Base-by-base conservation (phyloP, 805 yeast genomes). In the Candida patagonica region DNA sequence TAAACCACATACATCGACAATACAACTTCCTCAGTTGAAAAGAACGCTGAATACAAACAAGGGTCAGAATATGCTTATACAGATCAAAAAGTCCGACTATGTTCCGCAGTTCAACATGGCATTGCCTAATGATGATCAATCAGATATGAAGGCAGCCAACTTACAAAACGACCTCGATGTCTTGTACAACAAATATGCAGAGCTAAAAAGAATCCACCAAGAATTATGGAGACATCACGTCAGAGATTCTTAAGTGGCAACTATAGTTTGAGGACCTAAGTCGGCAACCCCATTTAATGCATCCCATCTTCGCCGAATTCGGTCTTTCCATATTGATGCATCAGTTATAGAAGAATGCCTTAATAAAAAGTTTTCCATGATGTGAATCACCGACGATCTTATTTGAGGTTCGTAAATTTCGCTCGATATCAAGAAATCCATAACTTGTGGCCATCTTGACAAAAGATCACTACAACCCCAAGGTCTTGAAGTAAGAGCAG, bases 1-100 rank as follows among this genome's bases (percentile, higher is more conserved):
- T n/a, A 9, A 27, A 4, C 41, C 26, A n/a, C 24, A 42, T 1
- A 49, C 30, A 9, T 29, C 42, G 4, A 40, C 30, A 3, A n/a
- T n/a, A n/a, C 56, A 45, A 23, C 26, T 59, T 19, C 60, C 57
- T 12, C 38, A 41, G 30, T 44, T 57, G 36, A 57, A 53, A 37
- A 46, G 61, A 10, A 41, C 43, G 4, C n/a, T 51, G 2, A 54
- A 48, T 4, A 9, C 38, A 12, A 46, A 42, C 22, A 23, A 30
- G 9, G 35, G 35, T 4, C 41, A 36, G 10, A 50, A 47, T n/a
- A 15, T 50, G 16, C 44, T 49, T 47, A 23, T 48, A 2, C 24
- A 40, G 24, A 42, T 53, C 13, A n/a, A 21, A 17, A 24, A 26
- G 15, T 15, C n/a, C 13, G 21, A 26, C 10, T 29, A 30, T 6